Evolutionary conservation across 306 rosid genomes (phyloP), one percentile per base, ranked within the genome.

Genomic region (Dryas octopetala): DNA sequence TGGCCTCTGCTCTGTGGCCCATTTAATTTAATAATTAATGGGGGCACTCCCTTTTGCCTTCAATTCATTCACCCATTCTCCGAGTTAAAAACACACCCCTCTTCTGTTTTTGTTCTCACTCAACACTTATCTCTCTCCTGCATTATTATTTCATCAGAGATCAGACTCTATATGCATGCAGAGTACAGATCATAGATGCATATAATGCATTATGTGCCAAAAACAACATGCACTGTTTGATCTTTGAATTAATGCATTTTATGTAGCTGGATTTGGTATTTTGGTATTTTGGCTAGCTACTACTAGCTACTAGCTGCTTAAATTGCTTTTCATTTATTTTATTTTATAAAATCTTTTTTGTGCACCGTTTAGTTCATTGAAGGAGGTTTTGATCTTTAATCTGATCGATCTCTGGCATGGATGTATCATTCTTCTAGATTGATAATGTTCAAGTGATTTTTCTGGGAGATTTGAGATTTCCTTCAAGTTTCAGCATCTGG

Each of bases 401-500:
- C 17, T 28, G 4, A 10, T 6, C 0, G 66, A 61, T 61, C 66
- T 61, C 45, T 28, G 46, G 66, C 43, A 23, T 28, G 0, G 38
- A 16, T 5, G 65, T 55, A 53, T 19, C 23, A 55, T 71, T 57
- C 44, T 23, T 55, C 14, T 13, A 7, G 54, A 19, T 11, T 23
- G 23, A 23, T 23, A 23, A 23, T 23, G 23, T 23, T 23, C 23
- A 23, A 23, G 23, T 23, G 23, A 23, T 23, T 23, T 23, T 23
- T 23, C 40, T 3, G 6, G 10, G 14, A 40, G 19, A 32, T 61
- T 60, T 28, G 28, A 15, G 17, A 14, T 69, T 10, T 51, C 38
- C 49, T 65, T 65, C 11, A 41, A 54, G 40, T 17, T 54, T 57
- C 19, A 57, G 26, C 66, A 41, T 23, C 76, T 13, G 76, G 76